Evolutionary conservation across 2,329 filamentous ascomycete species (phyloP).

Genomic region (Neonectria coccinea): DNA sequence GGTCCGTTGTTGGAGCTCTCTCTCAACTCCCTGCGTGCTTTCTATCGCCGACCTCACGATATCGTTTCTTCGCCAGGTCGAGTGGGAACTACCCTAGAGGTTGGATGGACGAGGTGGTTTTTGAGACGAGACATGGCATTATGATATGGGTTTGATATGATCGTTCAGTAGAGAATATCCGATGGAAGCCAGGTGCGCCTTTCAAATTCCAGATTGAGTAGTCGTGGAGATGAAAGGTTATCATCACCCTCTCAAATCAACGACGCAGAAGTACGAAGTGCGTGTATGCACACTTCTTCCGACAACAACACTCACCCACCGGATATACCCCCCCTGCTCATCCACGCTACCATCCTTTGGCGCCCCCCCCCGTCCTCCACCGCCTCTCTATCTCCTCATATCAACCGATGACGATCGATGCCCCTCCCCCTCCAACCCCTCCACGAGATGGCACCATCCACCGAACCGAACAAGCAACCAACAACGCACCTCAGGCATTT

Average conservation of each 20-base stretch:
- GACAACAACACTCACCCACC: neutral
- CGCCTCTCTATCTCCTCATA: neutral
- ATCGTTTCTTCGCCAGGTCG: neutral
- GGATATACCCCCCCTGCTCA: neutral
- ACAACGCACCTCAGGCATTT: neutral
- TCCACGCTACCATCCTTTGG: no score
- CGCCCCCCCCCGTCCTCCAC: constrained; percentile 2
- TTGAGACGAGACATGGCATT: neutral
- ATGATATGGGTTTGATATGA: constrained; percentile 7
- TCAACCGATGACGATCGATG: constrained; percentile 1
- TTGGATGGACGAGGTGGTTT: neutral
- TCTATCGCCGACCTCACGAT: constrained; percentile 7
- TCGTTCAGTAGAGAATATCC: neutral
- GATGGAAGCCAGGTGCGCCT: no score
- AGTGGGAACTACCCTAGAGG: constrained; percentile 19
- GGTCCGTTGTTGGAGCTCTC: neutral
- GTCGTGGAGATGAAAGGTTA: no score
- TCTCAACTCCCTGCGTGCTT: neutral
- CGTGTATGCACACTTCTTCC: neutral
- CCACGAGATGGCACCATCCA: constrained; percentile 12
- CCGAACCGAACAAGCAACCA: neutral
- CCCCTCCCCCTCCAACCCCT: constrained; percentile 12
- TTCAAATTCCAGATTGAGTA: no score
- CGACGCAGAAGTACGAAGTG: no score
- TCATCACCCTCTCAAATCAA: no score